Evolutionary conservation across 1,139 yeast species (phyloP), one percentile per base, ranked within the genome.

Genomic region (Kodamaea fungicola): DNA sequence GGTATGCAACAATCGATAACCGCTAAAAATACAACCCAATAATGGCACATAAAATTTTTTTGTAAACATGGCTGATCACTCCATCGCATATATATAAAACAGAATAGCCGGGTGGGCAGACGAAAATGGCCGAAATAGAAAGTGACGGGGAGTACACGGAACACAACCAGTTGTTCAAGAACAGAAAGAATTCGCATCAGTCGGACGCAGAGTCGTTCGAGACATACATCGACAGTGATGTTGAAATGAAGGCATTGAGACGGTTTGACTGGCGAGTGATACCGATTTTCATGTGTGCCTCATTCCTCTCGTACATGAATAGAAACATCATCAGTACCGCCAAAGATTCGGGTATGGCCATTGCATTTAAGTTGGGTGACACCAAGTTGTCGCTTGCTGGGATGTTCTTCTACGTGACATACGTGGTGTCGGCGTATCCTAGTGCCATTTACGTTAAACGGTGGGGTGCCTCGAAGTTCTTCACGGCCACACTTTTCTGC

Each of bases 181-280:
- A 8, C 26, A 23, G 10, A n/a, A 23, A 23, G 26, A 23, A 23
- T 23, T 23, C 10, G 10, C 26, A 8, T 30, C 13, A 26, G 19
- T 16, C 25, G 21, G 37, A 34, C 27, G 33, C 30, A 16, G 37
- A 25, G 9, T 19, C 37, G 7, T 34, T 34, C 26, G 37, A 34
- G 19, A 34, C 37, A 4, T 29, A 34, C 13, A 34, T 34, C 9
- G 37, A 34, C 12, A 27, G 33, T 6, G 37, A 34, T 16, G 37
- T 34, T 9, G 37, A 34, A 21, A 34, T 30, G 21, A 34, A 34
- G 8, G 37, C 37, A 6, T 34, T 34, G 27, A 34, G 37, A 16
- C 13, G 30, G 8, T 34, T 34, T 10, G 37, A 30, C 22, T 30
- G 37, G 33, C 25, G 32, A 13, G 33, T 30, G 12, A 30, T 34